A percentile compares a stretch with the other conserved stretches of the same genome.
These are phyloP conservation scores for Flaveria brownii DNA, from an alignment of 129 eudicot genomes.

Conservation along the genomic window DNA sequence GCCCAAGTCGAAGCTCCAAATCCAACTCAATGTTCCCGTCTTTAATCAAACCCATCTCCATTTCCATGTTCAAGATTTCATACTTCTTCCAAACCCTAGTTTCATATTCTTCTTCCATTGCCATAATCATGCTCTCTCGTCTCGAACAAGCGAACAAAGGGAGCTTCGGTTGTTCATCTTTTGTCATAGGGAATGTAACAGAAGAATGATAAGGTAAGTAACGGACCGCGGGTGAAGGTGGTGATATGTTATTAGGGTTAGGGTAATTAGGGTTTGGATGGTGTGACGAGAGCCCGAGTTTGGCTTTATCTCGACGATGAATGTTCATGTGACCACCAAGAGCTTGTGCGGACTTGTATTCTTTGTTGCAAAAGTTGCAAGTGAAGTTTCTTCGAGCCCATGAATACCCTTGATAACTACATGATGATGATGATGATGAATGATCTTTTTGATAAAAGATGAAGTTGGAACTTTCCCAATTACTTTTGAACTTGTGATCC, in stretches of 20 bases:
- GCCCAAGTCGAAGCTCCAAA: slow-evolving; percentile 81
- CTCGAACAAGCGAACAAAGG: neutral
- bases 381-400: slow-evolving; percentile 70
- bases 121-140: neutral
- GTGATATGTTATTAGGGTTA: slow-evolving; percentile 42
- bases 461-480: slow-evolving; percentile 34
- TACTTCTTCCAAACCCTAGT: slow-evolving; percentile 45
- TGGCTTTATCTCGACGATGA: slow-evolving; percentile 70
- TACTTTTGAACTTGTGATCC: slow-evolving; percentile 33
- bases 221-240: slow-evolving; percentile 34
- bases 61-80: slow-evolving; percentile 38
- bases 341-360: slow-evolving; percentile 78
- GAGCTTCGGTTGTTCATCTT: slow-evolving; percentile 20
- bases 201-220: slow-evolving; percentile 34
- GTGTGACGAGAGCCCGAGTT: slow-evolving; percentile 42
- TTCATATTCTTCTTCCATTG: slow-evolving; percentile 13
- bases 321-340: slow-evolving; percentile 53
- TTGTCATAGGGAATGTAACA: slow-evolving; percentile 13
- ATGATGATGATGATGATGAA: neutral
- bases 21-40: slow-evolving; percentile 64
- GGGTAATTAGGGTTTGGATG: slow-evolving; percentile 6
- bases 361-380: slow-evolving; percentile 72
- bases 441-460: slow-evolving; percentile 36
- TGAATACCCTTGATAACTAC: slow-evolving; percentile 42
- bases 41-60: slow-evolving; percentile 39